Evolutionary conservation across 192 early-diverging fungal genomes (phyloP).

Genomic region (Chytriomyces confervae): DNA sequence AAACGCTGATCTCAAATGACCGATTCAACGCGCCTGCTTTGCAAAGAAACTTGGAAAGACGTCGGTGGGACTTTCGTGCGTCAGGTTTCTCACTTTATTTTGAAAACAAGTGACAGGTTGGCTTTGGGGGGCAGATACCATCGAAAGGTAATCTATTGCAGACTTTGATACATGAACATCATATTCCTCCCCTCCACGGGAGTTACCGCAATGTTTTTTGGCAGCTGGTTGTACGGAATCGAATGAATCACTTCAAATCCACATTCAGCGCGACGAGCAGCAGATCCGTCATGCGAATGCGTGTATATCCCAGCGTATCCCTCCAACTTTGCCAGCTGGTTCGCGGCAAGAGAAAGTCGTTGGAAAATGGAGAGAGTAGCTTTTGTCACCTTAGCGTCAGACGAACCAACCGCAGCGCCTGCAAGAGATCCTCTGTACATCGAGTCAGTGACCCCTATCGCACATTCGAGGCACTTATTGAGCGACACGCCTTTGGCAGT

Average conservation of each 20-base stretch:
- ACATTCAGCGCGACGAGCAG: neutral
- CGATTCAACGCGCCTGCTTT: too few species aligned
- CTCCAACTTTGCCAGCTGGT: neutral
- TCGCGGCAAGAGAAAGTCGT: neutral
- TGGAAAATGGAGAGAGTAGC: neutral
- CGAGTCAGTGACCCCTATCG: neutral
- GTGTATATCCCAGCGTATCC: neutral
- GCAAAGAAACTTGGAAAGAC: too few species aligned
- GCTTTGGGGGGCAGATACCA: too few species aligned
- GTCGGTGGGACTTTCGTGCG: too few species aligned
- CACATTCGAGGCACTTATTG: neutral
- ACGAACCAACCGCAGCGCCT: neutral
- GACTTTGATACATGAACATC: slow-evolving; percentile 1
- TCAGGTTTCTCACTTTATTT: too few species aligned
- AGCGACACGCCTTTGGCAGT: neutral
- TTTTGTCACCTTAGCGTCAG: neutral
- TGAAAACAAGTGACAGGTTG: too few species aligned
- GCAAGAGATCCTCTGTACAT: neutral
- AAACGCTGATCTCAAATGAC: too few species aligned
- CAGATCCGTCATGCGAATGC: slow-evolving; percentile 6
- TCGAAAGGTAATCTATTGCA: too few species aligned
- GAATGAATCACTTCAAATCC: neutral
- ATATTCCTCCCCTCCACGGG: neutral
- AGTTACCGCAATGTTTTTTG: neutral
- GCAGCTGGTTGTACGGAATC: neutral